A percentile compares a stretch with the other conserved stretches of the same genome.
These are phyloP conservation scores for Debaryomyces fabryi DNA, from an alignment of 1,139 yeast species.

Conservation along the genomic window DNA sequence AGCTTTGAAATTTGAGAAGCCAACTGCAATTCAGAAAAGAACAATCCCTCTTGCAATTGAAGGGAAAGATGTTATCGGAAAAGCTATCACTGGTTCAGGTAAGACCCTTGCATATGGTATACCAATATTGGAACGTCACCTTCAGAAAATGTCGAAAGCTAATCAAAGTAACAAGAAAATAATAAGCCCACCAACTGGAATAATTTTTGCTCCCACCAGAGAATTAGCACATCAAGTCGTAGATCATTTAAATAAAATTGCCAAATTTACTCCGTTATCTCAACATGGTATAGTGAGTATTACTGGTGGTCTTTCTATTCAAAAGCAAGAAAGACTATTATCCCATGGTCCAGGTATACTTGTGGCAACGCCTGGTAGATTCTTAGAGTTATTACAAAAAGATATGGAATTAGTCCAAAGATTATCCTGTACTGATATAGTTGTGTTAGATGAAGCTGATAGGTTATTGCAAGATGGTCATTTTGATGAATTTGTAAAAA, in stretches of 20 bases:
- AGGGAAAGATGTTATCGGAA: conserved; percentile 87
- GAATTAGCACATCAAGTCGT: conserved; percentile 95
- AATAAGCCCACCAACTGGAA: conserved; percentile 60
- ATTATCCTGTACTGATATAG: conserved; percentile 63
- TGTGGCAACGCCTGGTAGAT: conserved; percentile 96
- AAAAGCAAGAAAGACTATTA: conserved; percentile 83
- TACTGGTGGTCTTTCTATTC: conserved; percentile 94
- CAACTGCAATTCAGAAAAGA: conserved; percentile 81
- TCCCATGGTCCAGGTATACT: conserved; percentile 76
- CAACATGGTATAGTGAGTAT: conserved; percentile 68
- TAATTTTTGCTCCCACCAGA: conserved; percentile 93
- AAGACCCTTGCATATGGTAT: conserved; percentile 94
- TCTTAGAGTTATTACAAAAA: conserved; percentile 76
- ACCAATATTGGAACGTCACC: conserved; percentile 78
- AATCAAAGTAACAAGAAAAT: conserved; percentile 26
- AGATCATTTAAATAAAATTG: conserved; percentile 67
- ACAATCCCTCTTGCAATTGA: conserved; percentile 76
- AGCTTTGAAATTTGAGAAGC: conserved; percentile 60
- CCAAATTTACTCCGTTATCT: conserved; percentile 61
- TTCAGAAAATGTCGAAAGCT: conserved; percentile 28
- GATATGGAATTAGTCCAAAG: conserved; percentile 56
- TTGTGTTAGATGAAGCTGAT: conserved; percentile 98
- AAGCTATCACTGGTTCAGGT: conserved; percentile 98
- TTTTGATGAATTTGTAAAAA: conserved; percentile 87
- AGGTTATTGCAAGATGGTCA: conserved; percentile 94